A percentile compares a stretch with the other conserved stretches of the same genome.
phyloP scores from a whole-genome alignment of 2,329 filamentous ascomycete genomes.

The Fusarium irregulare region DNA sequence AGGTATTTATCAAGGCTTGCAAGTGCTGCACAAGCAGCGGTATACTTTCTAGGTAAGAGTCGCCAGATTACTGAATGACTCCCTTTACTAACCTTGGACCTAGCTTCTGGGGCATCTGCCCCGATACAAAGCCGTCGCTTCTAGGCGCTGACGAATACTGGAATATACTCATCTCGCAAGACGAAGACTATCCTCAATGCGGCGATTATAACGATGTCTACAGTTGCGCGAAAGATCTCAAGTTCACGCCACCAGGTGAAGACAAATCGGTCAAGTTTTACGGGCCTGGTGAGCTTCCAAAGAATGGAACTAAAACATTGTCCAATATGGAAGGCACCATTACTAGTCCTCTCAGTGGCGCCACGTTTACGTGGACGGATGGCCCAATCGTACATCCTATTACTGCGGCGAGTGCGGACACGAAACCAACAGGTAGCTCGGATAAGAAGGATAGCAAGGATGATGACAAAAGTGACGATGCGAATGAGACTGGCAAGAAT shows the following conservation, averaged over 20 bases:
- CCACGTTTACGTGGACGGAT: neutral
- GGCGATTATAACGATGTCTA: neutral
- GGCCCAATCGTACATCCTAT: neutral
- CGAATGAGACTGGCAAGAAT: neutral
- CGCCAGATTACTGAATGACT: neutral
- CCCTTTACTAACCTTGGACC: neutral
- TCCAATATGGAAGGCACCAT: neutral
- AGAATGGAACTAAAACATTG: neutral
- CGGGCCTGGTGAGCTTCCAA: neutral
- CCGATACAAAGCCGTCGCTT: neutral
- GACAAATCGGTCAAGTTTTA: neutral
- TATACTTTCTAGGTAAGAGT: neutral
- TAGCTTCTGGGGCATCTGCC: neutral
- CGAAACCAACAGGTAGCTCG: neutral
- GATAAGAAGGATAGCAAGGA: neutral
- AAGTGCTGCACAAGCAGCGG: neutral
- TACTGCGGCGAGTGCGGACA: neutral
- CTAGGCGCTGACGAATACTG: neutral
- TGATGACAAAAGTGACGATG: neutral
- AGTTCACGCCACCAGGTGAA: neutral
- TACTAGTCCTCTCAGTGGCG: neutral
- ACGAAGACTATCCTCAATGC: neutral
- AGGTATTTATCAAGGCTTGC: neutral
- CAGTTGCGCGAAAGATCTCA: neutral
- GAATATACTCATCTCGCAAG: neutral